Evolutionary conservation across 768 basidiomycete species (phyloP).

Genomic region (Aureoboletus auriporus): DNA sequence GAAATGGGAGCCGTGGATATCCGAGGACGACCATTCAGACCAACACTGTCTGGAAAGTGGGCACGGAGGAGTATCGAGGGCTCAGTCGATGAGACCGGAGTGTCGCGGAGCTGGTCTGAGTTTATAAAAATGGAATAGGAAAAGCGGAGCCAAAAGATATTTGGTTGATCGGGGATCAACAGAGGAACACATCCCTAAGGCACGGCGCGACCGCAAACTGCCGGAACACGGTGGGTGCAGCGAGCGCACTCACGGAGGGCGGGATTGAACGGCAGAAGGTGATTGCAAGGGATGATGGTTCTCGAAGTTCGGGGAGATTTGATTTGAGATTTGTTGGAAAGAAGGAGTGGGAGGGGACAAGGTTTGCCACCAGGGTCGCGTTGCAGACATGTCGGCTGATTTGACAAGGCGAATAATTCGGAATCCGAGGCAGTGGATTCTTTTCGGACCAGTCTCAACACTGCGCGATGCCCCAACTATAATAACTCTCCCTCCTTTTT

Average conservation of each 20-base stretch:
- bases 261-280: slow-evolving; percentile 10
- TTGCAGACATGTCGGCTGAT: slow-evolving; percentile 32
- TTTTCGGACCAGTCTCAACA: slow-evolving; percentile 19
- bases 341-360: slow-evolving; percentile 21
- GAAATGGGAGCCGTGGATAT: slow-evolving; percentile 11
- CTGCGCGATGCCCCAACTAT: slow-evolving; percentile 24
- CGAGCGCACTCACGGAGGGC: neutral
- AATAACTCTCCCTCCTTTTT: slow-evolving; percentile 32
- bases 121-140: slow-evolving; percentile 15
- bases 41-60: too few relatives aligned
- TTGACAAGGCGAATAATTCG: slow-evolving; percentile 47
- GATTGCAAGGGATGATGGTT: slow-evolving; percentile 17
- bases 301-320: slow-evolving; percentile 28
- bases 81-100: neutral
- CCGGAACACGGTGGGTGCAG: slow-evolving; percentile 11
- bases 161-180: slow-evolving; percentile 64
- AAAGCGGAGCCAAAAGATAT: slow-evolving; percentile 32
- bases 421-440: slow-evolving; percentile 37
- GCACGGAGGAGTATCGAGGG: too few relatives aligned
- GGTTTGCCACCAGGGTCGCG: slow-evolving; percentile 35
- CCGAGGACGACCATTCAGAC: slow-evolving; percentile 12
- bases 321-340: slow-evolving; percentile 27
- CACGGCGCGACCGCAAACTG: slow-evolving; percentile 30
- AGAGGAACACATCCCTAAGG: slow-evolving; percentile 34
- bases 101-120: slow-evolving; percentile 28